phyloP scores from a whole-genome alignment of 192 early-diverging fungal species.

The Linnemannia zychae region DNA sequence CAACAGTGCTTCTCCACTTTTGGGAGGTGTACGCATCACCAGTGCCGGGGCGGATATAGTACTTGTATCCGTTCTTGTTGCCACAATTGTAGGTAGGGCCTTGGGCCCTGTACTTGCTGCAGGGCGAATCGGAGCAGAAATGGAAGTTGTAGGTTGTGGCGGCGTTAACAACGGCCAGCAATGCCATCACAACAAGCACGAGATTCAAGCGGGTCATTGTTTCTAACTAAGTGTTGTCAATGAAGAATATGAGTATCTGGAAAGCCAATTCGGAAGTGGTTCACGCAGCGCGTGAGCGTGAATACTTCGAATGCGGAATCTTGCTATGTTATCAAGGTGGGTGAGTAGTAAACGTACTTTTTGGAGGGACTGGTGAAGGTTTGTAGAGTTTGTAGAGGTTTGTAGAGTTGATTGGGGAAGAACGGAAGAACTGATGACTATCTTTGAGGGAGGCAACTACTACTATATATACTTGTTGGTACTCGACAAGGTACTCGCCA shows the following conservation, averaged over 20 bases:
- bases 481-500: slow-evolving; percentile 15
- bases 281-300: slow-evolving; percentile 16
- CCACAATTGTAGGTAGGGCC: slow-evolving; percentile 25
- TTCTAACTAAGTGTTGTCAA: slow-evolving; percentile 19
- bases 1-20: slow-evolving; percentile 27
- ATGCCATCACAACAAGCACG: slow-evolving; percentile 14
- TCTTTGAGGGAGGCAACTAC: slow-evolving; percentile 10
- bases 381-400: background rate
- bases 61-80: slow-evolving; percentile 18
- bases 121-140: slow-evolving; percentile 28
- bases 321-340: slow-evolving; percentile 13
- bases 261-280: slow-evolving; percentile 23
- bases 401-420: slow-evolving; percentile 21
- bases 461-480: slow-evolving; percentile 28
- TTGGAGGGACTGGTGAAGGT: slow-evolving; percentile 3
- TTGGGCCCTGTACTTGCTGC: slow-evolving; percentile 10
- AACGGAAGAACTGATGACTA: slow-evolving; percentile 20
- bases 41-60: slow-evolving; percentile 25
- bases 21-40: slow-evolving; percentile 31
- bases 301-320: slow-evolving; percentile 6
- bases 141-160: slow-evolving; percentile 29
- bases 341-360: slow-evolving; percentile 13
- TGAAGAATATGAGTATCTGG: slow-evolving; percentile 12
- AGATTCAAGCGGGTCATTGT: slow-evolving; percentile 20
- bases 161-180: slow-evolving; percentile 21